Percentiles rank a stretch among this genome's conserved stretches.
Conservation (phyloP, 352 stramenopile species). For the Phytopythium aichiense region DNA sequence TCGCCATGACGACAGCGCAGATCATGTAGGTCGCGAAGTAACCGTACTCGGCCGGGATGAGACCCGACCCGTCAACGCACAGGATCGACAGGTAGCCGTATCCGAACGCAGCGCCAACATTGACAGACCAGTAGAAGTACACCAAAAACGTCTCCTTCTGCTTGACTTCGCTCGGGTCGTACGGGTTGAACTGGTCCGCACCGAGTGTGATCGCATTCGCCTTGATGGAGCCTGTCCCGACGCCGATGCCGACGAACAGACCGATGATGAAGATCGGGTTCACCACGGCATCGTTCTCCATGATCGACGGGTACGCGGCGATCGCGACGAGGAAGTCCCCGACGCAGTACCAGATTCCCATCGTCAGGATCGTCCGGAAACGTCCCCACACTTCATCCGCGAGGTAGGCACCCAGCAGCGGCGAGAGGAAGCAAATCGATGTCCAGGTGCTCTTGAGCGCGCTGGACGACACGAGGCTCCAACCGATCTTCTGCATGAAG, state of each 20-base stretch:
- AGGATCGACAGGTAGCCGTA: conserved; percentile 83
- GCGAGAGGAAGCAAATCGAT: conserved; percentile 58
- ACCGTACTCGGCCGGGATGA: conserved; percentile 27
- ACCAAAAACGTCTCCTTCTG: conserved; percentile 73
- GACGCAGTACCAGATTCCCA: conserved; percentile 49
- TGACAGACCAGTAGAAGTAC: conserved; percentile 84
- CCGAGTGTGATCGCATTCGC: conserved; percentile 60
- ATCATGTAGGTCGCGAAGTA: conserved; percentile 53
- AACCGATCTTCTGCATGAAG: conserved; percentile 53
- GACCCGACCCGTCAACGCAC: conserved; percentile 62
- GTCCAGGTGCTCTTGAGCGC: conserved; percentile 63
- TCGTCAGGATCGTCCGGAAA: conserved; percentile 54
- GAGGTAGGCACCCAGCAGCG: conserved; percentile 57
- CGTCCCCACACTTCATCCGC: conserved; percentile 58
- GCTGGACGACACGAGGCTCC: conserved; percentile 34
- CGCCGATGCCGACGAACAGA: conserved; percentile 46
- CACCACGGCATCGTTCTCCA: conserved; percentile 21
- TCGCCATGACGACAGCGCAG: conserved; percentile 33
- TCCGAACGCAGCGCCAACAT: conserved; percentile 58
- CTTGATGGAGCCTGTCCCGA: conserved; percentile 47
- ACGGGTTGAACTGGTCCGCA: conserved; percentile 56
- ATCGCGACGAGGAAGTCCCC: conserved; percentile 55
- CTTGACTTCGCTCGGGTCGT: conserved; percentile 34
- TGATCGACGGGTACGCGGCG: conserved; percentile 36
- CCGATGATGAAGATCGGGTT: conserved; percentile 55